Evolutionary conservation across 768 basidiomycete species (phyloP), one percentile per base, ranked within the genome.

Genomic region (Naganishia kalamii): DNA sequence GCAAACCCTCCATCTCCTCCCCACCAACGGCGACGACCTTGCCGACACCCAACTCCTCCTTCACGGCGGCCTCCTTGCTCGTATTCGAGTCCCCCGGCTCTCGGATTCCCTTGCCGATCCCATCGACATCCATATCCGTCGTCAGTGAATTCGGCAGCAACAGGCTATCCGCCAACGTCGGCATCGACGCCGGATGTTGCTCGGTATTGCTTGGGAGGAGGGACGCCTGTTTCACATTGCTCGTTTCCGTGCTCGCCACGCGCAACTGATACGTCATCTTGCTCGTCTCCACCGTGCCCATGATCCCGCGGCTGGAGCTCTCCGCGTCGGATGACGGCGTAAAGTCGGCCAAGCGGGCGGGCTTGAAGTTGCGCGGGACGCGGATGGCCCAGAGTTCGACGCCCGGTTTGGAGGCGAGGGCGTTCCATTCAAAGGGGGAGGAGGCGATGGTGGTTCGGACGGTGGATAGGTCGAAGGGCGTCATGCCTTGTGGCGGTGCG

Each of bases 321-420:
- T 43, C 12, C 17, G 33, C 33, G 19, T 62, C 27, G 10, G 40
- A 27, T 4, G 63, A 19, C 7, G 63, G 25, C 27, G 65, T 35
- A 0, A 74, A 67, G n/a, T 66, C 44, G 4, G 70, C 49, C n/a
- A 77, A 51, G 12, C 72, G 68, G n/a, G 71, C 65, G n/a, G 74
- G 50, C 62, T 77, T 77, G 59, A 77, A 65, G 66, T 74, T 71
- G 33, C 30, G 17, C 23, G 76, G 76, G 13, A 72, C 68, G 41
- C 76, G 52, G 47, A 77, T 72, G 17, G 74, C 69, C 76, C 76
- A 77, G 1, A 77, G 59, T 65, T 77, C 72, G 0, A 73, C 67
- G 27, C 69, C 69, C 11, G 70, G 66, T 51, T 71, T 70, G 13
- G 41, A 46, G 11, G 70, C 66, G 37, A 77, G 47, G 13, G 63